phyloP scores from a whole-genome alignment of 768 basidiomycete genomes.

The Pholiota microspora region DNA sequence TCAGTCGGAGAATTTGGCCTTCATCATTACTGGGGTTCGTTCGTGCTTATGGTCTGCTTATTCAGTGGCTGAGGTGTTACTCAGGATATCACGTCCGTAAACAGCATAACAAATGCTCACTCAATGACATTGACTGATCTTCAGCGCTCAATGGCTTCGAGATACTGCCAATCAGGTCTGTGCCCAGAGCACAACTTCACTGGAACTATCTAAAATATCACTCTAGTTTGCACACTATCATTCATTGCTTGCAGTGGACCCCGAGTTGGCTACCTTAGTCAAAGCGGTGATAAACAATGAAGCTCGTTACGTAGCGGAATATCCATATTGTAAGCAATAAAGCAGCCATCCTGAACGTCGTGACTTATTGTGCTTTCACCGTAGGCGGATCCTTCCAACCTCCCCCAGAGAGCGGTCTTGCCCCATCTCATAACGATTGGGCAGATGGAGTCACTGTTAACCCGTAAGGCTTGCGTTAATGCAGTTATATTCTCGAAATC shows the following conservation, averaged over 20 bases:
- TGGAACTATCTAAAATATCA: background rate
- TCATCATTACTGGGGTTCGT: constrained; percentile 76
- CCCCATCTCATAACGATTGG: constrained; percentile 64
- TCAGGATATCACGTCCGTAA: constrained; percentile 71
- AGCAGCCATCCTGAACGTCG: background rate
- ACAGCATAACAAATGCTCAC: background rate
- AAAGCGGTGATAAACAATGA: constrained; percentile 85
- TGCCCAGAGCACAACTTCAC: background rate
- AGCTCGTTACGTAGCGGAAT: constrained; percentile 66
- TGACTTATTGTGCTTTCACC: background rate
- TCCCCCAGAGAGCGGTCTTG: constrained; percentile 69
- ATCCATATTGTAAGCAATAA: constrained; percentile 60
- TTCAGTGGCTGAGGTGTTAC: background rate
- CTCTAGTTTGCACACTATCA: constrained; percentile 70
- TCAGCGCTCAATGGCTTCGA: constrained; percentile 79
- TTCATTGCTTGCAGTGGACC: constrained; percentile 53
- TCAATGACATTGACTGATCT: constrained; percentile 11
- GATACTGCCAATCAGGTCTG: constrained; percentile 77
- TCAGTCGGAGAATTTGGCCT: constrained; percentile 68
- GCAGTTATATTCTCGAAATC: background rate
- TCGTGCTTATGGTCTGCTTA: background rate
- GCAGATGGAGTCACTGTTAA: constrained; percentile 70
- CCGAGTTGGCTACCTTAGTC: constrained; percentile 58
- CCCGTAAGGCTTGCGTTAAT: constrained; percentile 48
- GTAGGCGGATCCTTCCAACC: constrained; percentile 75